phyloP scores from a whole-genome alignment of 768 basidiomycete genomes.

The Guyanaporus albipodus region DNA sequence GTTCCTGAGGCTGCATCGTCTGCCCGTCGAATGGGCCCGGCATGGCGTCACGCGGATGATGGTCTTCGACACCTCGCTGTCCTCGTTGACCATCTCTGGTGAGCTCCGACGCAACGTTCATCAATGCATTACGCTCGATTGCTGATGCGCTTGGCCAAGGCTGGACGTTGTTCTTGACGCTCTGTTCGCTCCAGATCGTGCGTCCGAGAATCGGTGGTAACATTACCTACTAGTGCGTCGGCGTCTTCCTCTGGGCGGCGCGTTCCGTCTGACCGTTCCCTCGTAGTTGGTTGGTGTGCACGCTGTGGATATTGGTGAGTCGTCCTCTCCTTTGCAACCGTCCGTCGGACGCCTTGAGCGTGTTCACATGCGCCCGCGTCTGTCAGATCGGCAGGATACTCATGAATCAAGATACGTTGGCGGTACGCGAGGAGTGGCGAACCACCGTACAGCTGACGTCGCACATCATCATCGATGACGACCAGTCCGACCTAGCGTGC shows the following conservation, averaged over 20 bases:
- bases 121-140: no score
- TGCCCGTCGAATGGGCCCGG: constrained; percentile 10
- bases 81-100: constrained; percentile 10
- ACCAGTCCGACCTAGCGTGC: no score
- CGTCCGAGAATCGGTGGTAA: constrained; percentile 9
- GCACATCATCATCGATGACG: no score
- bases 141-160: no score
- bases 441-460: not conserved
- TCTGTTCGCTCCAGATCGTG: constrained; percentile 9
- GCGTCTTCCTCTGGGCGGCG: no score
- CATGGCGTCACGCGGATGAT: constrained; percentile 2
- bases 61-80: constrained; percentile 11
- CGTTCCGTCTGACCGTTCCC: not conserved
- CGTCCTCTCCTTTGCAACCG: not conserved
- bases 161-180: constrained; percentile 15
- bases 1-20: constrained; percentile 7
- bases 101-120: not conserved
- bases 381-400: constrained; percentile 15
- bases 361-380: no score
- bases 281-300: constrained; percentile 16
- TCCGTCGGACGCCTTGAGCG: not conserved
- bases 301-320: constrained; percentile 21
- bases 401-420: constrained; percentile 6
- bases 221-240: constrained; percentile 18
- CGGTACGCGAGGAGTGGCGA: not conserved